Evolutionary conservation across 1,284 basidiomycete species (phyloP).

Genomic region (Tylopilus sp.): DNA sequence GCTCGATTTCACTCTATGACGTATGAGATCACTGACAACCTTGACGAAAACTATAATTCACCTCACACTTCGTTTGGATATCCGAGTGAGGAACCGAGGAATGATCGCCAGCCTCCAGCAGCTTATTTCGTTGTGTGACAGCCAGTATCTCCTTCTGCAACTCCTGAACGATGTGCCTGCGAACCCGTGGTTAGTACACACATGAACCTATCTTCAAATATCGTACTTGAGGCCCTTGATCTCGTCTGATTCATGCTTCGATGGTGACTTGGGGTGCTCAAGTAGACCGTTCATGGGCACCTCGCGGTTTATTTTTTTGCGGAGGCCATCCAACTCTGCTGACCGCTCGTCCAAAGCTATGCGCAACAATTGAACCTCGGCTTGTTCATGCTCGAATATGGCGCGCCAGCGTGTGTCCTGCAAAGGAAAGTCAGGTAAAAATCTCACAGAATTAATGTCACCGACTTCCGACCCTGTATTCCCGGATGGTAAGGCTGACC

Average conservation of each 20-base stretch:
- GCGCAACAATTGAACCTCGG: slow-evolving; percentile 36
- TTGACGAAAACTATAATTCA: slow-evolving; percentile 24
- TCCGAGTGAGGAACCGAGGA: slow-evolving; percentile 28
- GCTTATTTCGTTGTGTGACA: slow-evolving; percentile 60
- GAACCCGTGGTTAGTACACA: slow-evolving; percentile 6
- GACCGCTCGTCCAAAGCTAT: slow-evolving; percentile 44
- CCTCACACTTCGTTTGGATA: slow-evolving; percentile 53
- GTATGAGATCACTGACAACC: slow-evolving; percentile 7
- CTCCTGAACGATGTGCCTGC: slow-evolving; percentile 81
- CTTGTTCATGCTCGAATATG: slow-evolving; percentile 38
- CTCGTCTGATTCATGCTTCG: slow-evolving; percentile 58
- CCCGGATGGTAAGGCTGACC: slow-evolving; percentile 14
- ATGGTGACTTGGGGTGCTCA: slow-evolving; percentile 32
- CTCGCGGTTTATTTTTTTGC: slow-evolving; percentile 57
- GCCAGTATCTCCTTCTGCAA: slow-evolving; percentile 75
- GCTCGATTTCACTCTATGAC: slow-evolving; percentile 58
- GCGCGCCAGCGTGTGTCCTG: slow-evolving; percentile 32
- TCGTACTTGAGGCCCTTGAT: slow-evolving; percentile 72
- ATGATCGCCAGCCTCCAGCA: slow-evolving; percentile 50
- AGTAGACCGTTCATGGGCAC: slow-evolving; percentile 41
- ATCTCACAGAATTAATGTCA: slow-evolving; percentile 16
- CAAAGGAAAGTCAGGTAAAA: slow-evolving; percentile 5
- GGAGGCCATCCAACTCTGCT: slow-evolving; percentile 50
- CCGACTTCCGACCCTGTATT: slow-evolving; percentile 14
- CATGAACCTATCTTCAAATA: background rate